Evolutionary conservation across 164 flowering plant genomes (phyloP).

Genomic region (Cinnamomum chago): DNA sequence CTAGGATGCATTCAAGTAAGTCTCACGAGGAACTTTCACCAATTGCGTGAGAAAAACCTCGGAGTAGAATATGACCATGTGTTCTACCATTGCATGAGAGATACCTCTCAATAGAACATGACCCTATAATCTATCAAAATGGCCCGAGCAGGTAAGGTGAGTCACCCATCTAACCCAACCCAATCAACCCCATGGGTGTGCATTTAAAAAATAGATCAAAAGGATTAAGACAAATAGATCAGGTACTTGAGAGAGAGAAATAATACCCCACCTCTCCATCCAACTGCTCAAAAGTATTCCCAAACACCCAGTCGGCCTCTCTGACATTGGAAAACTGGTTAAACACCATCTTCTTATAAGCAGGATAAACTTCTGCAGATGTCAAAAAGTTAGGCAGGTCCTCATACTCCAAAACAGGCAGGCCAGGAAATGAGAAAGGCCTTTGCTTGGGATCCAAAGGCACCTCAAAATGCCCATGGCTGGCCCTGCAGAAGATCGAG

Average conservation of each 20-base stretch:
- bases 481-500: conserved; percentile 20
- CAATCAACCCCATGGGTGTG: too few species aligned
- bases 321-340: conserved; percentile 32
- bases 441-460: conserved; percentile 12
- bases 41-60: too few species aligned
- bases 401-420: conserved; percentile 22
- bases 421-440: conserved; percentile 27
- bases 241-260: neutral
- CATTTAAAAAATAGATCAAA: too few species aligned
- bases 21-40: too few species aligned
- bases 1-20: too few species aligned
- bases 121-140: too few species aligned
- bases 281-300: conserved; percentile 31
- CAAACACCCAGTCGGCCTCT: conserved; percentile 39
- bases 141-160: too few species aligned
- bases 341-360: conserved; percentile 17
- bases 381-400: conserved; percentile 39
- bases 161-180: too few species aligned
- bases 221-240: too few species aligned
- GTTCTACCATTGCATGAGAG: too few species aligned
- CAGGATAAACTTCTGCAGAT: conserved; percentile 26
- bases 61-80: too few species aligned
- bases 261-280: conserved; percentile 29
- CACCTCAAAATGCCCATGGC: conserved; percentile 18
- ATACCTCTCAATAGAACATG: too few species aligned